Conservation (phyloP, 805 yeast species). For the Pichia cephalocereana region DNA sequence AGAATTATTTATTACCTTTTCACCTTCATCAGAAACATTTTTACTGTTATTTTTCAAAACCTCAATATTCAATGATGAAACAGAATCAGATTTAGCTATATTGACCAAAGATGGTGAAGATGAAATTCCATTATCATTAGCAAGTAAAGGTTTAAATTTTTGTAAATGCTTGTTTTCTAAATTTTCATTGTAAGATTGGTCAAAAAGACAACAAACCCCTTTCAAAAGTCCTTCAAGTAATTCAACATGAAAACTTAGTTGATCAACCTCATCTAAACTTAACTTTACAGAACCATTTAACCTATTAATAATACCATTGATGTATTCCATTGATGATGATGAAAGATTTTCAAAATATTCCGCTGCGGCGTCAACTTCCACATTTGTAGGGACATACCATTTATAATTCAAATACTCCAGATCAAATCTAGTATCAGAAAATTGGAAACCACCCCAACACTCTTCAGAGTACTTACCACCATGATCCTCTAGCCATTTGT, state of each 20-base stretch:
- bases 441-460: conserved; percentile 73
- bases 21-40: background rate
- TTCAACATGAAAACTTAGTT: conserved; percentile 15
- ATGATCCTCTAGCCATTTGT: conserved; percentile 29
- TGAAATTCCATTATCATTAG: conserved; percentile 10
- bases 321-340: conserved; percentile 32
- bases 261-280: conserved; percentile 19
- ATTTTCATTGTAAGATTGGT: conserved; percentile 42
- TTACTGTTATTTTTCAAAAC: conserved; percentile 2
- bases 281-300: conserved; percentile 37
- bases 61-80: conserved; percentile 1
- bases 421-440: conserved; percentile 41
- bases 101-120: conserved; percentile 16
- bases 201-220: conserved; percentile 65
- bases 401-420: conserved; percentile 42
- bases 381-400: conserved; percentile 66
- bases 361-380: conserved; percentile 53
- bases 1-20: background rate
- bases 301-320: conserved; percentile 43
- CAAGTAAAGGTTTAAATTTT: background rate
- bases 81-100: conserved; percentile 2
- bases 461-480: conserved; percentile 33
- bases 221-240: conserved; percentile 33
- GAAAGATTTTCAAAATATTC: conserved; percentile 45
- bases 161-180: conserved; percentile 4